Evolutionary conservation across 805 yeast species (phyloP).

Genomic region (Metschnikowia shivogae): DNA sequence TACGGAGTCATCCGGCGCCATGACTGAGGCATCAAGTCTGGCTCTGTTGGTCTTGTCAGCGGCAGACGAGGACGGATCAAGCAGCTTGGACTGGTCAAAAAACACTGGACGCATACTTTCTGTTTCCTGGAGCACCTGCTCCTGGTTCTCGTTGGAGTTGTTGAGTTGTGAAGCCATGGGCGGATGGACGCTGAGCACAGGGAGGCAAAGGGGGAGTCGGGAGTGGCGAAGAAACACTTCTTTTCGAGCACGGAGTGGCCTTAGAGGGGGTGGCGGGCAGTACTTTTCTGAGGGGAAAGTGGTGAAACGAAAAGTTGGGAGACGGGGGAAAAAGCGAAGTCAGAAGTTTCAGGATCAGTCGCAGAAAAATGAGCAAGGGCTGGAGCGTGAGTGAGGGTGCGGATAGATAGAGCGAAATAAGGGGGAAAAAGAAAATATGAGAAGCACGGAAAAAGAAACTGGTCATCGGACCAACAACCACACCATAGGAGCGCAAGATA

Average conservation of each 20-base stretch:
- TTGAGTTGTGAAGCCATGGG: constrained; percentile 30
- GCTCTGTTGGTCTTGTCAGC: constrained; percentile 15
- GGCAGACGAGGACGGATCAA: constrained; percentile 14
- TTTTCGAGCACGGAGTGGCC: neutral
- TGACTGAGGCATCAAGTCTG: constrained; percentile 17
- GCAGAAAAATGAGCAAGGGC: constrained; percentile 6
- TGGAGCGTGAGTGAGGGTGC: constrained; percentile 4
- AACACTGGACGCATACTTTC: constrained; percentile 33
- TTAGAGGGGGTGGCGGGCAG: neutral
- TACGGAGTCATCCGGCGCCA: constrained; percentile 12
- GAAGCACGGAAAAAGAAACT: constrained; percentile 3
- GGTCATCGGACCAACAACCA: neutral
- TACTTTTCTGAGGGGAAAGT: neutral
- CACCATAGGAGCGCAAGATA: neutral
- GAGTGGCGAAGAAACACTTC: neutral
- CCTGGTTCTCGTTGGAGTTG: constrained; percentile 29
- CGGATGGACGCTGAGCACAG: neutral
- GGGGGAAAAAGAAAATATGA: constrained; percentile 1
- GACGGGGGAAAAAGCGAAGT: constrained; percentile 2
- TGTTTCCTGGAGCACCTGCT: constrained; percentile 27
- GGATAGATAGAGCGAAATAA: neutral
- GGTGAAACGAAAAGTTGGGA: neutral
- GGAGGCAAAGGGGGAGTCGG: constrained; percentile 2
- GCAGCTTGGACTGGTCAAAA: constrained; percentile 23
- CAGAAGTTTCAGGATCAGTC: neutral